These are phyloP conservation scores for Ogataea minuta DNA, from an alignment of 805 yeast species.

Conservation along the genomic window DNA sequence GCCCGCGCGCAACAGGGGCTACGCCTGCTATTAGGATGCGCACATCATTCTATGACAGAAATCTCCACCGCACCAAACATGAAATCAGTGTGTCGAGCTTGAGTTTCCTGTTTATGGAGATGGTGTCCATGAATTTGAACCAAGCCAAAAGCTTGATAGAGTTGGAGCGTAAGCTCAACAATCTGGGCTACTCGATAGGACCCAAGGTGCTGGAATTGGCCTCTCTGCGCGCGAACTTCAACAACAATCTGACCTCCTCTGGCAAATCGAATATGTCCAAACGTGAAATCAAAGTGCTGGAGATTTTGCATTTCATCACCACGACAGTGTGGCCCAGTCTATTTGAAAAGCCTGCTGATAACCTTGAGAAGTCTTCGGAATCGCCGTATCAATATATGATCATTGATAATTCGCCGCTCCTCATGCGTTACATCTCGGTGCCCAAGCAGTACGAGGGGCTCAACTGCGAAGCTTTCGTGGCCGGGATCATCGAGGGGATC, in stretches of 20 bases:
- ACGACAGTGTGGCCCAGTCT: conserved; percentile 69
- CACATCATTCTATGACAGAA: conserved; percentile 62
- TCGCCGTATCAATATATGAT: conserved; percentile 74
- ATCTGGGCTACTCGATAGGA: conserved; percentile 77
- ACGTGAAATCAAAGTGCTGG: conserved; percentile 66
- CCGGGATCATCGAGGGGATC: conserved; percentile 83
- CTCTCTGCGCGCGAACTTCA: conserved; percentile 62
- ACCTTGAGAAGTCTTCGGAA: conserved; percentile 43
- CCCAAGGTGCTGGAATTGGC: conserved; percentile 66
- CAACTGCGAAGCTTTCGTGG: conserved; percentile 79
- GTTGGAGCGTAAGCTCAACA: conserved; percentile 56
- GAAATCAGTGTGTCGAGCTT: conserved; percentile 69
- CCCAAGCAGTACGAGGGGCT: conserved; percentile 78
- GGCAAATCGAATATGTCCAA: conserved; percentile 66
- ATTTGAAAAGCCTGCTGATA: conserved; percentile 70
- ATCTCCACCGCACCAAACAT: conserved; percentile 58
- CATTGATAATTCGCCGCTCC: conserved; percentile 68
- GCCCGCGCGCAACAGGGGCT: conserved; percentile 30
- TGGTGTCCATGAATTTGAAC: conserved; percentile 62
- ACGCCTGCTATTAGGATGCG: conserved; percentile 7
- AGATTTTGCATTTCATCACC: conserved; percentile 73
- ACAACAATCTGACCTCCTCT: conserved; percentile 36
- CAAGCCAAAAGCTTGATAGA: conserved; percentile 68
- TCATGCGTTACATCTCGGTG: conserved; percentile 69
- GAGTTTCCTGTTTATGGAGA: conserved; percentile 67